phyloP scores from a whole-genome alignment of 2,329 filamentous ascomycete species.

The Aspergillus awamori region DNA sequence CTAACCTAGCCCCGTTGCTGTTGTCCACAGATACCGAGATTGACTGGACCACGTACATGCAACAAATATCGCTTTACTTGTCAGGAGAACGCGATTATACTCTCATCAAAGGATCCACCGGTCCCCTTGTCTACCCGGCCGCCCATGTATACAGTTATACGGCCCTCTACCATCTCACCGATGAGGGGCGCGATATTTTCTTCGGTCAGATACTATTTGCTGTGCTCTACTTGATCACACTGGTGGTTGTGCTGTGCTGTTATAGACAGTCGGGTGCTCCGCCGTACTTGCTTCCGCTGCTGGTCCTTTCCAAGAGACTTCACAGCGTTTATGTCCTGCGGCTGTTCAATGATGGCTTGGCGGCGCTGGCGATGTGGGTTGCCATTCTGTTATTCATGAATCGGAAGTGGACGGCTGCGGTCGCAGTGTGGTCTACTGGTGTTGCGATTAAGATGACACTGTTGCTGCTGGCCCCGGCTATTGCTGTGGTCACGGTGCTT shows the following conservation, averaged over 20 bases:
- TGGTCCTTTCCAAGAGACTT: constrained; percentile 86
- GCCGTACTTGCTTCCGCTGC: constrained; percentile 81
- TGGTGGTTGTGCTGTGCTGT: constrained; percentile 78
- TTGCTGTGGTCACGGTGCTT: constrained; percentile 75
- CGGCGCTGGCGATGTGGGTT: constrained; percentile 78
- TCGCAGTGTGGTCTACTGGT: constrained; percentile 73
- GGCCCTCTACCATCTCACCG: constrained; percentile 74
- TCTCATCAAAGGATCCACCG: constrained; percentile 82
- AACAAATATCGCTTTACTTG: constrained; percentile 79
- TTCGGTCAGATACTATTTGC: constrained; percentile 85
- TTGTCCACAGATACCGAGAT: constrained; percentile 82
- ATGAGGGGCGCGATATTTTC: constrained; percentile 73
- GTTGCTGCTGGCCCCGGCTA: constrained; percentile 77
- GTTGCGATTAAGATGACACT: constrained; percentile 96
- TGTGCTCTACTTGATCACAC: constrained; percentile 72
- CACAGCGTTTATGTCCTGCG: constrained; percentile 92
- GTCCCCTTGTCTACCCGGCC: constrained; percentile 92
- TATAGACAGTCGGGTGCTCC: constrained; percentile 64
- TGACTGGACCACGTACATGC: constrained; percentile 96
- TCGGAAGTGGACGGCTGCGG: constrained; percentile 72
- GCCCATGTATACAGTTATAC: constrained; percentile 92
- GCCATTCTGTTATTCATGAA: constrained; percentile 79
- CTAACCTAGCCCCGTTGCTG: constrained; percentile 22
- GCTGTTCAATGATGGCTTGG: constrained; percentile 95
- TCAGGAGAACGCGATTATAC: constrained; percentile 87